phyloP scores from a whole-genome alignment of 1,284 basidiomycete genomes.

The Tilletia indica region DNA sequence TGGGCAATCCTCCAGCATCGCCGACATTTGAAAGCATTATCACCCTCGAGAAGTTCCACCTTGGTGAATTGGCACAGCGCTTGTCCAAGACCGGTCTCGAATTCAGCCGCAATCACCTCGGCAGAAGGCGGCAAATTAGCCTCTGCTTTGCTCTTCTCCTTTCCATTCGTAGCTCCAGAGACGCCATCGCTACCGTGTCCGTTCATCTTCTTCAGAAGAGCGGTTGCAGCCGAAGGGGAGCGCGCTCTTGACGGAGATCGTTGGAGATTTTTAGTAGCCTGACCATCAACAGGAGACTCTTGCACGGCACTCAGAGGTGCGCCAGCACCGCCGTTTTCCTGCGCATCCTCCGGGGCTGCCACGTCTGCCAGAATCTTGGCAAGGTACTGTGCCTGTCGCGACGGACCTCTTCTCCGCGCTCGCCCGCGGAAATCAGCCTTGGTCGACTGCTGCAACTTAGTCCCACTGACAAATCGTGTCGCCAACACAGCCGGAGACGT shows the following conservation, averaged over 20 bases:
- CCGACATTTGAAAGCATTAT: constrained; percentile 88
- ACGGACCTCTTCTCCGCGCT: constrained; percentile 1
- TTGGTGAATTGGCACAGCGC: constrained; percentile 81
- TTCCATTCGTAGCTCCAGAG: too few relatives aligned
- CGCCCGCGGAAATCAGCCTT: background rate
- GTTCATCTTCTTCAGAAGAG: constrained; percentile 5
- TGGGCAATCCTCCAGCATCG: constrained; percentile 74
- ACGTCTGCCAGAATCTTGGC: constrained; percentile 22
- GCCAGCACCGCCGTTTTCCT: background rate
- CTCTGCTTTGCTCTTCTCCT: background rate
- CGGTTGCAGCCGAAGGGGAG: background rate
- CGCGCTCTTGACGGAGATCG: background rate
- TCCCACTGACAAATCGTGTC: background rate
- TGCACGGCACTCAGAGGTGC: background rate
- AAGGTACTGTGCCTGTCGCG: constrained; percentile 22
- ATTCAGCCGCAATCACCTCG: constrained; percentile 8
- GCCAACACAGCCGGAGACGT: constrained; percentile 13
- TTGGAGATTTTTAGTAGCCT: background rate
- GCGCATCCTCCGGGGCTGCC: background rate
- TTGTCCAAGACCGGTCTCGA: constrained; percentile 58
- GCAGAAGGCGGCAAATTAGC: constrained; percentile 2
- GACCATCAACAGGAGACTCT: background rate
- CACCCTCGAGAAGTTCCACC: constrained; percentile 85
- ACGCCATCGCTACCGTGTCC: background rate
- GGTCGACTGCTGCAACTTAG: background rate